These are phyloP conservation scores for Polygonum maritimum DNA, from an alignment of 148 eudicot species.

Conservation along the genomic window DNA sequence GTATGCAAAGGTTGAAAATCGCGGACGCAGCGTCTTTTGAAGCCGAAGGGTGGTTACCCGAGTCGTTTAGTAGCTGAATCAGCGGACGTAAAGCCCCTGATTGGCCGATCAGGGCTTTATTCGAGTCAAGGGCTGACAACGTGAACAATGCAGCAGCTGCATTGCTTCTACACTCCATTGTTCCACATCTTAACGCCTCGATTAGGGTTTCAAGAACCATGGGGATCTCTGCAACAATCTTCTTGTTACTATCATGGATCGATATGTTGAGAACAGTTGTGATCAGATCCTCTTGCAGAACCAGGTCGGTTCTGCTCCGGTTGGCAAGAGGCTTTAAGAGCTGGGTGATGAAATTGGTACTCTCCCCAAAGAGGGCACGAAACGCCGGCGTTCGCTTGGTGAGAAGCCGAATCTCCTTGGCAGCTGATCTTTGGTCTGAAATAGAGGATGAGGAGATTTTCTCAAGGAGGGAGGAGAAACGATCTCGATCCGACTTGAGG, in stretches of 20 bases:
- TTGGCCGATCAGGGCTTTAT: slow-evolving; percentile 69
- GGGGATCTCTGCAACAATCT: slow-evolving; percentile 79
- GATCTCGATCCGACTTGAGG: slow-evolving; percentile 51
- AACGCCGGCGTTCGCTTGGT: slow-evolving; percentile 73
- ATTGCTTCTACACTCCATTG: slow-evolving; percentile 68
- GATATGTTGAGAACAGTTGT: slow-evolving; percentile 83
- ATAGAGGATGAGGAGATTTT: slow-evolving; percentile 61
- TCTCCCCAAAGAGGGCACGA: slow-evolving; percentile 77
- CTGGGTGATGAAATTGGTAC: slow-evolving; percentile 36
- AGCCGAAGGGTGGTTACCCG: slow-evolving; percentile 51
- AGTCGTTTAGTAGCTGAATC: slow-evolving; percentile 56
- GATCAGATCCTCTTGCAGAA: slow-evolving; percentile 78
- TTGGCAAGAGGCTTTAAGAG: slow-evolving; percentile 48
- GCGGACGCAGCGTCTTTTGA: slow-evolving; percentile 93
- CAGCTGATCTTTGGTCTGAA: slow-evolving; percentile 75
- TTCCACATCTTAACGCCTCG: slow-evolving; percentile 51
- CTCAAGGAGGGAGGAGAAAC: slow-evolving; percentile 39
- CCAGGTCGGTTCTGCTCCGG: slow-evolving; percentile 23
- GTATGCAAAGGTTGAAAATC: slow-evolving; percentile 69
- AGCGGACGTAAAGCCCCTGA: slow-evolving; percentile 66
- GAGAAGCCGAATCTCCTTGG: slow-evolving; percentile 59
- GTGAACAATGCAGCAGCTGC: slow-evolving; percentile 96
- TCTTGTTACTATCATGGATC: slow-evolving; percentile 86
- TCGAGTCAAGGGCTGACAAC: slow-evolving; percentile 83
- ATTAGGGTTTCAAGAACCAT: slow-evolving; percentile 53